Evolutionary conservation across 2,329 filamentous ascomycete genomes (phyloP).

Genomic region (Colletotrichum eremochloae): DNA sequence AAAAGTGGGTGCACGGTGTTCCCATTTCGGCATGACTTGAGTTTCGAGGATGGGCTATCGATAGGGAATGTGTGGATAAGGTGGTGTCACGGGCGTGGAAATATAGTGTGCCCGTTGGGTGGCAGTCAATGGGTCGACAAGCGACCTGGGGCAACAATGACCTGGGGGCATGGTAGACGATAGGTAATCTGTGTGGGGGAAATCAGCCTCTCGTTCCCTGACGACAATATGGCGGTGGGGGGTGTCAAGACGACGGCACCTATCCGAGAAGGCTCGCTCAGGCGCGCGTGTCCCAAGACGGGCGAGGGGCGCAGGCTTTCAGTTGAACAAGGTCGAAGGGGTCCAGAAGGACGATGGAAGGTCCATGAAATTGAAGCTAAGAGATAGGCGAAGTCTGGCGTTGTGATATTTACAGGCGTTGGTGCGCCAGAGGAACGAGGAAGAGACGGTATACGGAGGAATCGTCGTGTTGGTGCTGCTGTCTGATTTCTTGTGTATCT

Average conservation of each 20-base stretch:
- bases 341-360: slow-evolving; percentile 11
- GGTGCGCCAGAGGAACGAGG: neutral
- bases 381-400: slow-evolving; percentile 32
- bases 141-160: slow-evolving; percentile 9
- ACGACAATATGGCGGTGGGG: slow-evolving; percentile 22
- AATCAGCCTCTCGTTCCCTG: slow-evolving; percentile 27
- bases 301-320: slow-evolving; percentile 7
- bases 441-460: neutral
- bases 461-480: slow-evolving; percentile 13
- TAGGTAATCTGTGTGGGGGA: slow-evolving; percentile 25
- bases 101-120: slow-evolving; percentile 27
- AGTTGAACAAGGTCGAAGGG: slow-evolving; percentile 18
- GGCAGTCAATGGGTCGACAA: slow-evolving; percentile 23
- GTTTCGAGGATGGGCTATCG: neutral
- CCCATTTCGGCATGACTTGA: neutral
- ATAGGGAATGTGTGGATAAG: neutral
- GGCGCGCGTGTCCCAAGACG: slow-evolving; percentile 4
- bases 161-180: slow-evolving; percentile 8
- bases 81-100: slow-evolving; percentile 20
- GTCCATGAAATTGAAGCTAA: slow-evolving; percentile 20
- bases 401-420: slow-evolving; percentile 13
- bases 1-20: neutral
- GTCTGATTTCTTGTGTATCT: slow-evolving; percentile 3
- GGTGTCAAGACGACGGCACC: slow-evolving; percentile 39
- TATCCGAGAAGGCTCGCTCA: slow-evolving; percentile 33